Percentiles rank a stretch among this genome's conserved stretches.
phyloP scores from a whole-genome alignment of 176 grass and related monocot genomes.

The Bolboschoenus planiculmis region DNA sequence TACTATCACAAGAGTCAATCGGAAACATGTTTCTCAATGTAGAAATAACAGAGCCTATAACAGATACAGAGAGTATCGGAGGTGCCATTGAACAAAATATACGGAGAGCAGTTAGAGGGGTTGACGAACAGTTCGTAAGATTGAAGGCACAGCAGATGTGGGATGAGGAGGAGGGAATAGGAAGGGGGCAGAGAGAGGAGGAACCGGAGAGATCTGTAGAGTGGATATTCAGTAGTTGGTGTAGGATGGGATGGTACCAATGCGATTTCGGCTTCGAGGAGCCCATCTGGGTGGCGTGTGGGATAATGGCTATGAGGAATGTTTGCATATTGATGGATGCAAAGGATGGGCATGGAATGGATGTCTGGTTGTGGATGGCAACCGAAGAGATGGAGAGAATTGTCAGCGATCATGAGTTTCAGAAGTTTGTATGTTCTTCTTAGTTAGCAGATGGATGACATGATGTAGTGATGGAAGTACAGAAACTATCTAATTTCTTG shows the following conservation, averaged over 20 bases:
- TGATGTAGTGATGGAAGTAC: background rate
- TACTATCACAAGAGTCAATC: background rate
- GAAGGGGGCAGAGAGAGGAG: background rate
- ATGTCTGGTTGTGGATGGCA: background rate
- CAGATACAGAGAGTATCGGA: background rate
- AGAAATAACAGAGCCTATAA: background rate
- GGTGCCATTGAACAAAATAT: slow-evolving; percentile 1
- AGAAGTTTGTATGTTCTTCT: background rate
- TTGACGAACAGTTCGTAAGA: background rate
- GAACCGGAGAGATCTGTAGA: background rate
- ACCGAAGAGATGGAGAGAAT: background rate
- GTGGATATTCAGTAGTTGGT: background rate
- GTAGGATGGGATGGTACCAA: background rate
- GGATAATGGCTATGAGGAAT: background rate
- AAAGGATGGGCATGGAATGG: background rate
- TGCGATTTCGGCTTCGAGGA: background rate
- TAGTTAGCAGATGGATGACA: background rate
- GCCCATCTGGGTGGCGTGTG: background rate
- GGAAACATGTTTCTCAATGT: background rate
- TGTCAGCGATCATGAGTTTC: background rate
- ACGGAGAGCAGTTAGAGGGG: background rate
- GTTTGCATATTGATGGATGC: background rate
- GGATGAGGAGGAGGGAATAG: too few relatives aligned
- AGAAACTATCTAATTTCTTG: background rate
- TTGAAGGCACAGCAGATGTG: background rate